Evolutionary conservation across 257 asterid genomes (phyloP).

Genomic region (Solanum stenotomum): DNA sequence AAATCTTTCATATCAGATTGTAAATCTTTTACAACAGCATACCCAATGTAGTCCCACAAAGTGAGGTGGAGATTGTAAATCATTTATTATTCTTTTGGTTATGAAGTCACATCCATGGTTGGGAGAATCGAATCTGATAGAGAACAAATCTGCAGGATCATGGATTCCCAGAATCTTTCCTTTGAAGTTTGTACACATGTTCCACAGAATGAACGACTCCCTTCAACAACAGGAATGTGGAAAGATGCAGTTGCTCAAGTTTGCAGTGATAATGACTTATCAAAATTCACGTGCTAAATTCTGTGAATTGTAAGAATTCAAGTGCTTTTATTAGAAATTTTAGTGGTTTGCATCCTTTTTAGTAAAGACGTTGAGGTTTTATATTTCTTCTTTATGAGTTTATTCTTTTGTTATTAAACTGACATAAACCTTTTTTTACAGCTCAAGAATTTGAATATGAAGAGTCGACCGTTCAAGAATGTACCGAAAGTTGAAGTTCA

Average conservation of each 20-base stretch:
- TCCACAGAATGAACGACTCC: slow-evolving; percentile 88
- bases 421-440: neutral
- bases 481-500: neutral
- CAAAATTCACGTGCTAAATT: neutral
- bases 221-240: slow-evolving; percentile 47
- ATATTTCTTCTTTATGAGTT: neutral
- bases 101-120: slow-evolving; percentile 94
- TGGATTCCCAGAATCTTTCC: slow-evolving; percentile 97
- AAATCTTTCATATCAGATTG: neutral
- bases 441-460: neutral
- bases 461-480: neutral
- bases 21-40: neutral
- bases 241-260: slow-evolving; percentile 24
- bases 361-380: neutral
- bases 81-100: slow-evolving; percentile 3
- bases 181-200: slow-evolving; percentile 97
- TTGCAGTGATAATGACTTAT: neutral
- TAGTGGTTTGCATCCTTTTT: neutral
- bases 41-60: neutral
- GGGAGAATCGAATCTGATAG: slow-evolving; percentile 53
- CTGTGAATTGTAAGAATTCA: neutral
- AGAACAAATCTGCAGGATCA: slow-evolving; percentile 78
- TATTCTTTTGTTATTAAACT: neutral
- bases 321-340: neutral
- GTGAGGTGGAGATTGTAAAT: neutral